These are phyloP conservation scores for Termitomyces sp. DNA, from an alignment of 768 basidiomycete genomes.

Conservation along the genomic window DNA sequence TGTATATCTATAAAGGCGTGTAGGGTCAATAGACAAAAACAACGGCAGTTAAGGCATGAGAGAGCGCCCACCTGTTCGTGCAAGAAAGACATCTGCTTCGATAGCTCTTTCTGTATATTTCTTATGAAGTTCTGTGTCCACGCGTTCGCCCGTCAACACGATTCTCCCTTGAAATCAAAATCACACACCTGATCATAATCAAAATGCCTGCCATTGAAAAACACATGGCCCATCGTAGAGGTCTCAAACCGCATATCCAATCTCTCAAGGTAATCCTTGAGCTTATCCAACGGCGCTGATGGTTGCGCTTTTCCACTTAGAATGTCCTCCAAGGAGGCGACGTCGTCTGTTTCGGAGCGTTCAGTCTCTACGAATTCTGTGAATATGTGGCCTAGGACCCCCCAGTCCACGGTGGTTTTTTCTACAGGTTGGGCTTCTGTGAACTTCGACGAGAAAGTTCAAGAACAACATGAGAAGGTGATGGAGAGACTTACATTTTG, in stretches of 20 bases:
- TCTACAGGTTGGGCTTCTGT: constrained; percentile 25
- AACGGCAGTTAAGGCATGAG: background rate
- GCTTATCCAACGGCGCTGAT: constrained; percentile 33
- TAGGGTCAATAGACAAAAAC: background rate
- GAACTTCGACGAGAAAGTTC: constrained; percentile 23
- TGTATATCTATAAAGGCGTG: constrained; percentile 44
- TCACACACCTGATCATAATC: constrained; percentile 52
- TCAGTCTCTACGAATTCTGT: constrained; percentile 26
- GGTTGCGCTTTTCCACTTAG: constrained; percentile 23
- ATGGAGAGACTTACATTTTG: constrained; percentile 32
- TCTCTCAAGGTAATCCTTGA: constrained; percentile 50
- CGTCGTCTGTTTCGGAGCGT: constrained; percentile 17
- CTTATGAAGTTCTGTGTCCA: constrained; percentile 53
- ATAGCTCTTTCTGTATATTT: constrained; percentile 55
- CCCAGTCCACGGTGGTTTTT: constrained; percentile 32
- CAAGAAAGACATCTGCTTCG: constrained; percentile 56
- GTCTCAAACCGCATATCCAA: constrained; percentile 34
- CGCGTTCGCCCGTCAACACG: background rate
- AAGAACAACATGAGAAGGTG: background rate
- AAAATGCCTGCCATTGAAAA: constrained; percentile 86
- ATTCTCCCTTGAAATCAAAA: background rate
- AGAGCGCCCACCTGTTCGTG: constrained; percentile 58
- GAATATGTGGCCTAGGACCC: constrained; percentile 32
- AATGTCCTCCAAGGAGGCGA: constrained; percentile 29
- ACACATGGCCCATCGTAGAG: constrained; percentile 56